phyloP scores from a whole-genome alignment of 192 early-diverging fungal species.

The Chytriomyces sp. region DNA sequence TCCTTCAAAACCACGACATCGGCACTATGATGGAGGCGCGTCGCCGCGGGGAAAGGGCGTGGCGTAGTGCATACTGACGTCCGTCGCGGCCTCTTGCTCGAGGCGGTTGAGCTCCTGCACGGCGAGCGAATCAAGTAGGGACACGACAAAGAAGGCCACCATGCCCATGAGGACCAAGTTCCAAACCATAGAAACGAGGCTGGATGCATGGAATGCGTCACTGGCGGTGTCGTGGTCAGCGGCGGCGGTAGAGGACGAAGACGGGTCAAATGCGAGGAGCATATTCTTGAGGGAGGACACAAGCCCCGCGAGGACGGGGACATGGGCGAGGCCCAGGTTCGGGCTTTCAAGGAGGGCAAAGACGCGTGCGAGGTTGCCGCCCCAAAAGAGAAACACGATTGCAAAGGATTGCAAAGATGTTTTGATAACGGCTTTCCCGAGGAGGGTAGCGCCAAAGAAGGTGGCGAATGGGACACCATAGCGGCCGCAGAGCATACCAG shows the following conservation, averaged over 20 bases:
- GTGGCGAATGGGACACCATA: constrained; percentile 89
- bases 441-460: constrained; percentile 93
- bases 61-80: no score
- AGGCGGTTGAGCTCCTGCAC: constrained; percentile 67
- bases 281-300: no score
- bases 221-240: not conserved
- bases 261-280: no score
- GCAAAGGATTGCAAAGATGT: constrained; percentile 79
- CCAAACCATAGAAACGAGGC: constrained; percentile 70
- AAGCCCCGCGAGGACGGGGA: no score
- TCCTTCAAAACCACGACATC: no score
- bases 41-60: no score
- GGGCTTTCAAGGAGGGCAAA: no score
- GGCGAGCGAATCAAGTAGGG: constrained; percentile 82
- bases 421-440: constrained; percentile 92
- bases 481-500: constrained; percentile 93
- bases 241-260: not conserved
- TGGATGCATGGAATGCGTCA: constrained; percentile 30
- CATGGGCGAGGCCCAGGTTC: no score
- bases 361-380: constrained; percentile 71
- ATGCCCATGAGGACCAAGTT: constrained; percentile 77
- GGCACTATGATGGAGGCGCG: no score
- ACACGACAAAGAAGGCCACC: constrained; percentile 83
- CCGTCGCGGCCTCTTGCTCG: no score
- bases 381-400: constrained; percentile 82